Evolutionary conservation across 1,284 basidiomycete species (phyloP), one percentile per base, ranked within the genome.

Genomic region (Leccinum olivaceoglutinosum): DNA sequence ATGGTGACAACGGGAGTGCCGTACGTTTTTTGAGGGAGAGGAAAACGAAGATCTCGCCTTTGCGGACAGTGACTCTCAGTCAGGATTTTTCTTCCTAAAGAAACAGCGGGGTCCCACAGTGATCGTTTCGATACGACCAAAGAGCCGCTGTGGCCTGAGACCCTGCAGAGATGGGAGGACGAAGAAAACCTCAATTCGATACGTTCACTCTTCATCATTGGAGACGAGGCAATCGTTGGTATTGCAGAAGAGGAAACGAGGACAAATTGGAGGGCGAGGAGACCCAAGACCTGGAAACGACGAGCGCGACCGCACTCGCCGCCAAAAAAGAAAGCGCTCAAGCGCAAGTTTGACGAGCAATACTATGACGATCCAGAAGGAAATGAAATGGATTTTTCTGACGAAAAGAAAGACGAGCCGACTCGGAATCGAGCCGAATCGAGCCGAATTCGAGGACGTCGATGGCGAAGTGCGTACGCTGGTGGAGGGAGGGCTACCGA

Each of bases 291-390:
- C 65, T 73, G 1, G 82, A 82, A 62, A 73, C 77, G 2, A 70
- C 79, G 1, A 78, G 81, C 38, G 85, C 84, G 6, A 81, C 82
- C 2, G 78, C 84, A 1, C 85, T 98, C 36, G 86, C 90, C 5
- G 84, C 85, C 53, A 98, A 97, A 79, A 98, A 98, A 78, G 93
- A 32, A 91, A 69, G 87, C 85, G 1, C 83, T 98, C 63, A 98
- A 98, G 76, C 88, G 89, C 68, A 96, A 96, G 74, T 98, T 98
- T 74, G 93, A 99, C 78, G 93, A 95, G 72, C 92, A 97, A 76
- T 32, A 32, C 29, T 98, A 98, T 76, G 95, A 98, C 74, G 94
- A 95, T 71, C 91, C 92, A 1, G 90, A 92, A 64, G 80, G 81
- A 16, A 79, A 84, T 39, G 89, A 90, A 70, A 78, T 88, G 76